Evolutionary conservation across 2,329 filamentous ascomycete genomes (phyloP).

Genomic region (Fusarium sp.): DNA sequence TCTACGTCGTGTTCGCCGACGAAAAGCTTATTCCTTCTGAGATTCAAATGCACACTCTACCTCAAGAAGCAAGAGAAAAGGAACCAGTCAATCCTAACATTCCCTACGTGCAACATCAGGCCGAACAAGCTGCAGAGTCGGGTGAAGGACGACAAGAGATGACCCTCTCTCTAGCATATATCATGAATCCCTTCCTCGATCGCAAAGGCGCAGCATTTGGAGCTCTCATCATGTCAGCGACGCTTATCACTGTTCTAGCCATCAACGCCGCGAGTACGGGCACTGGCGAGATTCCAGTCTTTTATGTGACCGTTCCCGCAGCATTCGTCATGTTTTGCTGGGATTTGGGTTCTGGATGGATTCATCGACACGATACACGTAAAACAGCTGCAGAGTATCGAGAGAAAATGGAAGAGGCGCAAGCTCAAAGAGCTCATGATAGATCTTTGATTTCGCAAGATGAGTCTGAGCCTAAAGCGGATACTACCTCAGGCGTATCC

Average conservation of each 20-base stretch:
- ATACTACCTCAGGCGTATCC: not conserved
- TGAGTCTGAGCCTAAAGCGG: not conserved
- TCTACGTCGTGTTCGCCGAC: conserved; percentile 76
- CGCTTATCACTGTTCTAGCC: conserved; percentile 73
- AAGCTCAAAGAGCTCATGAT: conserved; percentile 16
- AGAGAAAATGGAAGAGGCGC: conserved; percentile 41
- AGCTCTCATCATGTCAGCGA: conserved; percentile 73
- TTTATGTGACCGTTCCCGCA: conserved; percentile 76
- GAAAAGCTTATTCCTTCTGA: conserved; percentile 71
- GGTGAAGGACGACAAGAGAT: conserved; percentile 56
- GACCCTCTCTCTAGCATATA: conserved; percentile 74
- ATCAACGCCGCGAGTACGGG: conserved; percentile 71
- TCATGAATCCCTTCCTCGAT: conserved; percentile 81
- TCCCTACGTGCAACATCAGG: conserved; percentile 69
- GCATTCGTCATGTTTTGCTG: conserved; percentile 76
- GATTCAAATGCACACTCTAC: conserved; percentile 76
- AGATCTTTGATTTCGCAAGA: not conserved
- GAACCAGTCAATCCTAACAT: conserved; percentile 80
- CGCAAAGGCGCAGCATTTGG: conserved; percentile 74
- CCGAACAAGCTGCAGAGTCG: conserved; percentile 63
- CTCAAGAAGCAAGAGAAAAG: conserved; percentile 64
- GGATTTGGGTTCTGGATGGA: conserved; percentile 74
- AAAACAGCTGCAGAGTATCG: conserved; percentile 70
- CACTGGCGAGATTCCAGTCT: conserved; percentile 68
- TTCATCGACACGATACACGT: conserved; percentile 71